Conservation (phyloP, 1,284 basidiomycete genomes). For the Pholiota adiposa region DNA sequence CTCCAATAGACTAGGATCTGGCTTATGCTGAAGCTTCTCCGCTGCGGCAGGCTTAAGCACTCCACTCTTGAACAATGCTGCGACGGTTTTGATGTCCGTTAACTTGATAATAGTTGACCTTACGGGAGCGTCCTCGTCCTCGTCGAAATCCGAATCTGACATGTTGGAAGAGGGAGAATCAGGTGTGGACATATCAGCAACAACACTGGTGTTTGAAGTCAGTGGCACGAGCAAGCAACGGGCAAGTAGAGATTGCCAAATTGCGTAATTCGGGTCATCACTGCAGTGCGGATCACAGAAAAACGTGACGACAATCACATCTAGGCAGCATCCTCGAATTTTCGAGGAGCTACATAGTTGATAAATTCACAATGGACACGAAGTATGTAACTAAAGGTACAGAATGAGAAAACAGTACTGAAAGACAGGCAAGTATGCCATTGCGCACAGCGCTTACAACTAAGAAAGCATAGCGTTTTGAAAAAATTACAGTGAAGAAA, state of each 20-base stretch:
- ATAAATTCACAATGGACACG: not conserved
- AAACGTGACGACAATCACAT: not conserved
- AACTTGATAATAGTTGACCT: slow-evolving; percentile 31
- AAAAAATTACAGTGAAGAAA: not conserved
- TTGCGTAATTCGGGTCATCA: not conserved
- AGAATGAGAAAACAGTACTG: not conserved
- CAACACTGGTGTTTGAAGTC: not conserved
- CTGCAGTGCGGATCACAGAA: not conserved
- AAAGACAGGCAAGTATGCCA: not conserved
- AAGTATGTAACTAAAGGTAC: not conserved
- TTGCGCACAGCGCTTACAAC: slow-evolving; percentile 5
- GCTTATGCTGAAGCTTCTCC: slow-evolving; percentile 39
- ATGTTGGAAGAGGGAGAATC: slow-evolving; percentile 13
- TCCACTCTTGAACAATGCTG: slow-evolving; percentile 48
- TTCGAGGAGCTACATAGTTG: not conserved
- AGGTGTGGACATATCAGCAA: slow-evolving; percentile 14
- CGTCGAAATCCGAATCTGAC: slow-evolving; percentile 23
- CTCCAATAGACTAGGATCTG: slow-evolving; percentile 45
- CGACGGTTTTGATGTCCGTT: slow-evolving; percentile 54
- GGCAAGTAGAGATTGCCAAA: not conserved
- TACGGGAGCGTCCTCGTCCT: slow-evolving; percentile 14
- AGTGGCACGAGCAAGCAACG: not conserved
- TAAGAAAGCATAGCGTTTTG: no score
- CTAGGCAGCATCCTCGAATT: not conserved
- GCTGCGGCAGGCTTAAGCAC: slow-evolving; percentile 21